Evolutionary conservation across 305 asterid species (phyloP), one percentile per base, ranked within the genome.

Genomic region (Solanum chacoense): DNA sequence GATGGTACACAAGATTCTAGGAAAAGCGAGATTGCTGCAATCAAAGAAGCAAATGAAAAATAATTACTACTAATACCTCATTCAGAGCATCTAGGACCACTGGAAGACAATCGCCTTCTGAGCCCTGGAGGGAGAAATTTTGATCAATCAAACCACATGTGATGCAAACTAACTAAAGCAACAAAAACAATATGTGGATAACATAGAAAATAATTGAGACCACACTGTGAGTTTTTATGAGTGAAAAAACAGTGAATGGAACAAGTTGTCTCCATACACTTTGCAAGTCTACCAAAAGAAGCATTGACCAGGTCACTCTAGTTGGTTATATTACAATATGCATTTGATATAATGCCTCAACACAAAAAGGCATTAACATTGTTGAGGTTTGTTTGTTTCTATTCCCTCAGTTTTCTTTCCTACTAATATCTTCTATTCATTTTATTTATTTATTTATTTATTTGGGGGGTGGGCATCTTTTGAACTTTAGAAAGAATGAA

Each of bases 61-160:
- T 34, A 87, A 76, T 29, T 34, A 91, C 88, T 13, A 88, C 22
- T 63, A 71, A 26, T 89, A 98, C 99, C 99, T 98, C 99, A 90
- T 96, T 94, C 91, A 98, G 92, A 90, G 99, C 98, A 93, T 96
- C 99, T 89, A 98, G 94, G 93, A 96, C 99, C 91, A 94, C 96
- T 29, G 99, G 99, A 90, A 98, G 93, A 93, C 96, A 92, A 87
- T 98, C 97, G 87, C 95, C 98, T 88, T 95, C 98, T 85, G 99
- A 93, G 85, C 94, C 99, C 99, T 98, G 90, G 34, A 91, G 87
- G 91, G 90, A 85, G 89, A 87, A 50, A 85, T 45, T 37, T 89
- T 85, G 77, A 81, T 78, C 37, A 80, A 84, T 74, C 75, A 89
- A 55, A 91, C 84, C 91, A 90, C 79, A 88, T 45, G 87, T 72